Base-by-base conservation (phyloP, 176 grass and related monocot genomes). In the Paspalum notatum region DNA sequence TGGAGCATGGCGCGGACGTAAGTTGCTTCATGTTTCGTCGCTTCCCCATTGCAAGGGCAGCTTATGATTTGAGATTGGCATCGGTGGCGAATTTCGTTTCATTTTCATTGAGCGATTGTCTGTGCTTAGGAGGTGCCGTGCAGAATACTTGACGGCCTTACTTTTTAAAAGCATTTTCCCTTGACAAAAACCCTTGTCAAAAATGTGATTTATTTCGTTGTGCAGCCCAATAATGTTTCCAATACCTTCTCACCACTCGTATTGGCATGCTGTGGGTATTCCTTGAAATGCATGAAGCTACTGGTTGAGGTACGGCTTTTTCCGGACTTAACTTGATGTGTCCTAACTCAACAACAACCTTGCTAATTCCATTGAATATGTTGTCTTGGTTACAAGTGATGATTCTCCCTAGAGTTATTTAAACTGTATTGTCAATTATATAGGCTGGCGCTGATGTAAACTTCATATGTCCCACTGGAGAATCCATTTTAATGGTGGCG, bases 361-460 rank as follows among this genome's bases (percentile, higher is more conserved):
- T 43, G 60, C 44, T 45, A 56, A 5, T 72, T 7, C 14, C 6
- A 46, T 11, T 74, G 43, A 78, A 41, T 0, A 24, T 84, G 18
- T 39, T 15, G 5, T 43, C 8, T 43, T 8, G 5, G 42, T 68
- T 7, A 13, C 11, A 49, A 39, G 52, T 68, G 52, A 32, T 16
- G 4, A 32, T 55, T 43, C 9, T 39, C 65, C 54, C 76, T 79
- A 54, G 54, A 73, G 18, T 5, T 40, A 57, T 7, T 0, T 32
- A 32, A 32, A 32, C 32, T 59, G 56, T 47, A 66, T 70, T 49
- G 25, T 63, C 47, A 65, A 55, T 79, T 74, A 68, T 74, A 25
- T 78, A 90, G 88, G 88, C 71, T 85, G 88, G 88, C 12, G 88
- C 88, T 77, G 71, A 86, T 82, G 78, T 55, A 18, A 42, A 32